Conservation (phyloP, 78 protist genomes). For the Chrysochromulina parva region DNA sequence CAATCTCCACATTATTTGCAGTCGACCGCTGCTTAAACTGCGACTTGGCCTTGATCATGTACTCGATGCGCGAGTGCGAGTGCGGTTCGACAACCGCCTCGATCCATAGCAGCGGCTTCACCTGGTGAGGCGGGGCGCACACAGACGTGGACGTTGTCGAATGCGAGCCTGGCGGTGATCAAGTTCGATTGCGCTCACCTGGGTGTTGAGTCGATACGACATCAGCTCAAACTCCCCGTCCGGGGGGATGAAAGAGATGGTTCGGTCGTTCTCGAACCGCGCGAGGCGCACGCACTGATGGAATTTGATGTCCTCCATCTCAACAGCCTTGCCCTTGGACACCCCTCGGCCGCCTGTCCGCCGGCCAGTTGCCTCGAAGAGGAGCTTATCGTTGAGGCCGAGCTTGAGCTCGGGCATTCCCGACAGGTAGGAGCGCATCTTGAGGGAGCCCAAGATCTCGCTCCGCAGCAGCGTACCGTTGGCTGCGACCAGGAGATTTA, state of each 20-base stretch:
- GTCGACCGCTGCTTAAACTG: slow-evolving; percentile 86
- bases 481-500: slow-evolving; percentile 80
- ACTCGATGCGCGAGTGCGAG: slow-evolving; percentile 86
- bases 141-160: no score
- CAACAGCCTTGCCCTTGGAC: slow-evolving; percentile 85
- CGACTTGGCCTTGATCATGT: slow-evolving; percentile 87
- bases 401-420: slow-evolving; percentile 99
- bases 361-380: slow-evolving; percentile 77
- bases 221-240: slow-evolving; percentile 96
- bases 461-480: slow-evolving; percentile 85
- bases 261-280: slow-evolving; percentile 93
- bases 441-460: slow-evolving; percentile 90
- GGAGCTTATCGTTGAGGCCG: slow-evolving; percentile 90
- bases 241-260: slow-evolving; percentile 98
- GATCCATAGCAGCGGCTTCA: slow-evolving; percentile 94
- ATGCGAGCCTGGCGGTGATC: background rate
- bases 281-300: slow-evolving; percentile 97
- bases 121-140: background rate
- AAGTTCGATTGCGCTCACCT: slow-evolving; percentile 42
- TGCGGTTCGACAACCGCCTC: slow-evolving; percentile 85
- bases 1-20: slow-evolving; percentile 92
- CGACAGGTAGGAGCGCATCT: slow-evolving; percentile 87
- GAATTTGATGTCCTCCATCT: slow-evolving; percentile 97
- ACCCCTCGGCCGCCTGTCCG: slow-evolving; percentile 44
- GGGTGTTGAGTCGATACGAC: slow-evolving; percentile 91